phyloP scores from a whole-genome alignment of 2,329 filamentous ascomycete genomes.

The Samsoniella hepiali region DNA sequence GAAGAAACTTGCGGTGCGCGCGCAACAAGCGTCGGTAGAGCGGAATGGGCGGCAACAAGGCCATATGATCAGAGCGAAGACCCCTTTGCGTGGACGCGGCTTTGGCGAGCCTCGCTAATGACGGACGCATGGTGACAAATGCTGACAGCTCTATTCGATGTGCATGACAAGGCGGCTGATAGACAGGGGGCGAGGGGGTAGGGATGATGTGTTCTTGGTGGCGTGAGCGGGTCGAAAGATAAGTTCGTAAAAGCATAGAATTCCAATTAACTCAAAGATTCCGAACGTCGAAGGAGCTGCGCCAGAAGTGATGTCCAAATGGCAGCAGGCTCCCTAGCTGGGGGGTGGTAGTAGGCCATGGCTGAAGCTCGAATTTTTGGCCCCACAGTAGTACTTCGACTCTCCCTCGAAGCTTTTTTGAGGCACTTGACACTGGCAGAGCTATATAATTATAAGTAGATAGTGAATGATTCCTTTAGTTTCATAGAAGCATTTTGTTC shows the following conservation, averaged over 20 bases:
- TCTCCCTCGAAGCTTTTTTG: background rate
- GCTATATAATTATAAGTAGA: too few relatives aligned
- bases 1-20: conserved; percentile 77
- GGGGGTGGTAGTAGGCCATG: background rate
- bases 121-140: conserved; percentile 28
- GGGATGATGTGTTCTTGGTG: background rate
- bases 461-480: too few relatives aligned
- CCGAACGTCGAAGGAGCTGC: background rate
- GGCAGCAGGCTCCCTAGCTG: background rate
- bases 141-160: background rate
- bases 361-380: conserved; percentile 15
- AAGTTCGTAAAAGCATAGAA: background rate
- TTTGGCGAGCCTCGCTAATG: conserved; percentile 35
- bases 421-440: background rate
- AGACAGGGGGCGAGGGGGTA: background rate
- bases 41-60: conserved; percentile 80
- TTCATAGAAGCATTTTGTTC: too few relatives aligned
- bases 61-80: conserved; percentile 47
- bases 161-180: background rate
- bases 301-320: background rate
- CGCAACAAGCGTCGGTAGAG: conserved; percentile 86
- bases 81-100: conserved; percentile 32
- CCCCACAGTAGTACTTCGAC: conserved; percentile 10
- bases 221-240: background rate
- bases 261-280: too few relatives aligned